Evolutionary conservation across 805 yeast genomes (phyloP).

Genomic region (Torulaspora maleeae): DNA sequence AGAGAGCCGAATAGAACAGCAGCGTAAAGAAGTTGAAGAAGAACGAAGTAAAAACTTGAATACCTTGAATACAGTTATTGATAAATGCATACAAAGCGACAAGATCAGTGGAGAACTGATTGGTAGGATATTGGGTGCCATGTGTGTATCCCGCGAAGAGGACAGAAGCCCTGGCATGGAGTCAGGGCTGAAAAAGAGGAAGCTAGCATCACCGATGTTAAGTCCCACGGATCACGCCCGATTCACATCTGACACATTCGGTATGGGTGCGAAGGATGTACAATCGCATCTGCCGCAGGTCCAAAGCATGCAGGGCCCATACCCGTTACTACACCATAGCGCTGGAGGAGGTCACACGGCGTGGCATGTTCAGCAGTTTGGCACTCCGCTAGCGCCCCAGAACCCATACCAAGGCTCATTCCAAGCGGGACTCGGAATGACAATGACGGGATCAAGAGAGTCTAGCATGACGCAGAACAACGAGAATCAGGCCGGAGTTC

Average conservation of each 20-base stretch:
- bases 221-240: constrained; percentile 19
- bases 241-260: constrained; percentile 16
- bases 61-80: constrained; percentile 18
- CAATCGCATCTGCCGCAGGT: constrained; percentile 4
- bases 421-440: constrained; percentile 17
- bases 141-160: constrained; percentile 1
- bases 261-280: constrained; percentile 9
- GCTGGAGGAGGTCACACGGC: constrained; percentile 8
- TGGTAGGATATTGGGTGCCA: constrained; percentile 13
- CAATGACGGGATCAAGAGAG: constrained; percentile 7
- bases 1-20: constrained; percentile 18
- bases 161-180: neutral
- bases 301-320: constrained; percentile 7
- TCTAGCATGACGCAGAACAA: constrained; percentile 1
- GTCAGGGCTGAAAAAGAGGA: constrained; percentile 7
- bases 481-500: constrained; percentile 7
- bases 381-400: constrained; percentile 6
- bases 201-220: constrained; percentile 12
- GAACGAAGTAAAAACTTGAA: constrained; percentile 20
- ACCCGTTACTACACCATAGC: constrained; percentile 3
- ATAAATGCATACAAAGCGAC: constrained; percentile 18
- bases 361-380: constrained; percentile 12
- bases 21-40: constrained; percentile 21
- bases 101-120: constrained; percentile 18
- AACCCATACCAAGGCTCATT: constrained; percentile 6